Percentiles rank a stretch among this genome's conserved stretches.
Evolutionary conservation across 495 filamentous ascomycete genomes (phyloP).

Genomic region (Clohesyomyces aquaticus): DNA sequence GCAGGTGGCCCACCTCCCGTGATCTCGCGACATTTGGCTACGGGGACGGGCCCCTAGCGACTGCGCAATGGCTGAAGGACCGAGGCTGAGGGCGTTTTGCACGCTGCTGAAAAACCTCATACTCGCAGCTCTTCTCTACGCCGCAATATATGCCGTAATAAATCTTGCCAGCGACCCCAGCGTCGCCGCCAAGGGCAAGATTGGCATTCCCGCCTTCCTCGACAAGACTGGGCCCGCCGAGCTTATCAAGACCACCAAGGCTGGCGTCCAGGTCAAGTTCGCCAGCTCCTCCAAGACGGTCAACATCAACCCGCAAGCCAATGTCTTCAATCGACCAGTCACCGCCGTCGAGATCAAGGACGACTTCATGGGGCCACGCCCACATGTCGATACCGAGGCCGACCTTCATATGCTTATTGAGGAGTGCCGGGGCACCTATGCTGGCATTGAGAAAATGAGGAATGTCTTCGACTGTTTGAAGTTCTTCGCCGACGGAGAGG

Average conservation of each 20-base stretch:
- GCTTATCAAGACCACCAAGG: conserved; percentile 44
- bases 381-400: conserved; percentile 56
- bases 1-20: conserved; percentile 14
- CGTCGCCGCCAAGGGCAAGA: conserved; percentile 35
- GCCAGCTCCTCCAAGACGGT: conserved; percentile 41
- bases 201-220: conserved; percentile 43
- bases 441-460: conserved; percentile 57
- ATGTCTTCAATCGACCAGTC: conserved; percentile 55
- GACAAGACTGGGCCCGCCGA: conserved; percentile 43
- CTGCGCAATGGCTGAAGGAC: conserved; percentile 33
- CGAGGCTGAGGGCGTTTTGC: conserved; percentile 27
- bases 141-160: conserved; percentile 40
- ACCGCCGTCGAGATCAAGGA: conserved; percentile 54
- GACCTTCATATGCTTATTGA: conserved; percentile 56
- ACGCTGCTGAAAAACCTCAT: conserved; percentile 40
- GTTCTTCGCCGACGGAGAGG: conserved; percentile 53
- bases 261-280: conserved; percentile 43
- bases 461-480: conserved; percentile 59
- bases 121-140: conserved; percentile 40
- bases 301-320: conserved; percentile 52
- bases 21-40: conserved; percentile 8
- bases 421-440: conserved; percentile 54
- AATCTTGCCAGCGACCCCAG: conserved; percentile 30
- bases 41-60: conserved; percentile 11
- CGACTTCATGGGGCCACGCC: conserved; percentile 56